Percentiles rank a stretch among this genome's conserved stretches.
Conservation (phyloP, 2,329 filamentous ascomycete genomes). For the Pseudogymnoascus verrucosus region DNA sequence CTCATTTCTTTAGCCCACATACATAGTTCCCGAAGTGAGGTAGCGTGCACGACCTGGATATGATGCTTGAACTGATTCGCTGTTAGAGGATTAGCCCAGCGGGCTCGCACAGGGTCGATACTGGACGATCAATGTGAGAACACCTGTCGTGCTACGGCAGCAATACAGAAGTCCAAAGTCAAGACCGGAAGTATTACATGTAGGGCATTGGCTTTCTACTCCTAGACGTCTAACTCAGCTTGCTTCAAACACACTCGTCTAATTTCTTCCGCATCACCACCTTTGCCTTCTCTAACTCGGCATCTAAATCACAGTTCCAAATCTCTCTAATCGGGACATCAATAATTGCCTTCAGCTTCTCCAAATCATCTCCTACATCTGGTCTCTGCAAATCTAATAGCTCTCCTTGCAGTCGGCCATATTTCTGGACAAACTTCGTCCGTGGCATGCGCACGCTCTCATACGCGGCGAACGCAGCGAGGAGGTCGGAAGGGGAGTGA, state of each 20-base stretch:
- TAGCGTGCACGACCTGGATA: no score
- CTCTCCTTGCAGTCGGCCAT: slow-evolving; percentile 5
- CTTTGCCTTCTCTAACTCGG: slow-evolving; percentile 33
- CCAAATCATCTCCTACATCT: slow-evolving; percentile 28
- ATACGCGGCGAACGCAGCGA: slow-evolving; percentile 39
- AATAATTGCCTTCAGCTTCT: slow-evolving; percentile 30
- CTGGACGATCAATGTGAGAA: no score
- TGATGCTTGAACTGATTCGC: no score
- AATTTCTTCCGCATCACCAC: slow-evolving; percentile 24
- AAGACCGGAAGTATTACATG: no score
- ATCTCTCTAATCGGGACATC: slow-evolving; percentile 30
- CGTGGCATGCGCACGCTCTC: slow-evolving; percentile 33
- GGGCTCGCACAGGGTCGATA: no score
- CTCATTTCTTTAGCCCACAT: no score
- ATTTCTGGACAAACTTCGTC: slow-evolving; percentile 11
- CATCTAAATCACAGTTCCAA: slow-evolving; percentile 29
- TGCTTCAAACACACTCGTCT: neutral
- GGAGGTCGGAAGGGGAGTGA: slow-evolving; percentile 25
- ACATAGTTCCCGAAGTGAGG: no score
- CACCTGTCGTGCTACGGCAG: no score
- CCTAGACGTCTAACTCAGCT: no score
- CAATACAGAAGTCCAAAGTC: no score
- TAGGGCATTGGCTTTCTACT: no score
- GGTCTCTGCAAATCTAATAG: slow-evolving; percentile 39
- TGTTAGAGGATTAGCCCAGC: no score